phyloP scores from a whole-genome alignment of 257 asterid species.

The Cinchona pubescens region DNA sequence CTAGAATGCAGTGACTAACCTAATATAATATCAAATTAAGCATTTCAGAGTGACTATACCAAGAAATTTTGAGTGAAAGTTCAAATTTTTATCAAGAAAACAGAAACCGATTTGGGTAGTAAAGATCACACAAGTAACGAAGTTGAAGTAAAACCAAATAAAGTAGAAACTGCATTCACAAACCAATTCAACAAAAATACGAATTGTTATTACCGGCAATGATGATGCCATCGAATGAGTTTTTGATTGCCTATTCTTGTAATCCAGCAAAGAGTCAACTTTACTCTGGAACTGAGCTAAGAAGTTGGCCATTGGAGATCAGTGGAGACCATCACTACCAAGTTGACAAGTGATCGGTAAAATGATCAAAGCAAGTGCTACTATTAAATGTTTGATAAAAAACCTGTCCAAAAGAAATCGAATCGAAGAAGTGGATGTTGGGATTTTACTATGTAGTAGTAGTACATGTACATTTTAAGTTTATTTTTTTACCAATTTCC shows the following conservation, averaged over 20 bases:
- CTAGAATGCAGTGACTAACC: neutral
- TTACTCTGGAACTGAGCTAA: constrained; percentile 95
- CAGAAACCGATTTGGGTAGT: too few relatives aligned
- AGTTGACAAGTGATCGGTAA: constrained; percentile 6
- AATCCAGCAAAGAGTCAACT: too few relatives aligned
- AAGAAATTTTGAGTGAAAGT: neutral
- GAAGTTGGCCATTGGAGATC: constrained; percentile 70
- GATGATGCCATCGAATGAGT: constrained; percentile 70
- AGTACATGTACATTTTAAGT: neutral
- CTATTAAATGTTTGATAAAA: constrained; percentile 3
- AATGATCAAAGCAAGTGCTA: neutral
- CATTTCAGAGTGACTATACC: neutral
- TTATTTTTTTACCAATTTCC: neutral
- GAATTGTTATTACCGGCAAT: constrained; percentile 60
- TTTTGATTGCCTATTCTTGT: too few relatives aligned
- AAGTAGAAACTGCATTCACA: constrained; percentile 16
- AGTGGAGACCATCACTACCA: constrained; percentile 9
- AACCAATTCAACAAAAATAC: constrained; percentile 2
- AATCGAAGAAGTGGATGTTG: neutral
- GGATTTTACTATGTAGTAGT: neutral
- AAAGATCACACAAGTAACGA: neutral
- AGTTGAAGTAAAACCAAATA: neutral
- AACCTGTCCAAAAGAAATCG: constrained; percentile 21
- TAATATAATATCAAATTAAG: neutral
- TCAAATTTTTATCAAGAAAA: neutral